Evolutionary conservation across 306 rosid genomes (phyloP).

Genomic region (Calophaca sinica): DNA sequence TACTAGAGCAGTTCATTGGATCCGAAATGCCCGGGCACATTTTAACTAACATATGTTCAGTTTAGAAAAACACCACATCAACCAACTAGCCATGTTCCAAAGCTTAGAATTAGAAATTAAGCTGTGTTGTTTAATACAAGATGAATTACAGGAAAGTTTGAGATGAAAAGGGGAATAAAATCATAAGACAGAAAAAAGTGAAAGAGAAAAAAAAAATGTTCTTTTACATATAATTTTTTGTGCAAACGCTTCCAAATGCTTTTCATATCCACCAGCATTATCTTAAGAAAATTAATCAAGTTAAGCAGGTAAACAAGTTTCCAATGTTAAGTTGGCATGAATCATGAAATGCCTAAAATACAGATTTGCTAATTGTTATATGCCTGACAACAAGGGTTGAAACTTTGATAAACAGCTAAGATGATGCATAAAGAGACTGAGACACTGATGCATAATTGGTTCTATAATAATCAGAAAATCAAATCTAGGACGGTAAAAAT

Average conservation of each 20-base stretch:
- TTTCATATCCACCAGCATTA: not conserved
- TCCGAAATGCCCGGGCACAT: conserved; percentile 3
- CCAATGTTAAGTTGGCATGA: conserved; percentile 15
- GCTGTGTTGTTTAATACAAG: too few species aligned
- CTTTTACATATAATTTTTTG: too few species aligned
- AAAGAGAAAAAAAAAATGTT: too few species aligned
- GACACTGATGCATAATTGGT: conserved; percentile 8
- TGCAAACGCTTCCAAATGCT: too few species aligned
- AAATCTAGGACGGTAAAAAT: conserved; percentile 28
- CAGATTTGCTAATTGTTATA: not conserved
- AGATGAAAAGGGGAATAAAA: too few species aligned
- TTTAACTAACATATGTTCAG: not conserved
- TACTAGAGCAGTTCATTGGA: not conserved
- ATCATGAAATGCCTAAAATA: conserved; percentile 35
- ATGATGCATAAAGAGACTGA: conserved; percentile 26
- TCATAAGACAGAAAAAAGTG: too few species aligned
- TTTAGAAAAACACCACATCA: conserved; percentile 1
- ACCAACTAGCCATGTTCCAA: conserved; percentile 14
- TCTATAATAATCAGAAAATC: conserved; percentile 3
- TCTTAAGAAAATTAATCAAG: conserved; percentile 1
- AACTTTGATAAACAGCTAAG: not conserved
- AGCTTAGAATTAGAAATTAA: not conserved
- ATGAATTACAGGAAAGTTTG: too few species aligned
- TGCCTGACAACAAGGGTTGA: conserved; percentile 5
- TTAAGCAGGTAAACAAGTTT: conserved; percentile 33